These are phyloP conservation scores for Fusarium cyanostomum DNA, from an alignment of 2,329 filamentous ascomycete genomes.

Conservation along the genomic window DNA sequence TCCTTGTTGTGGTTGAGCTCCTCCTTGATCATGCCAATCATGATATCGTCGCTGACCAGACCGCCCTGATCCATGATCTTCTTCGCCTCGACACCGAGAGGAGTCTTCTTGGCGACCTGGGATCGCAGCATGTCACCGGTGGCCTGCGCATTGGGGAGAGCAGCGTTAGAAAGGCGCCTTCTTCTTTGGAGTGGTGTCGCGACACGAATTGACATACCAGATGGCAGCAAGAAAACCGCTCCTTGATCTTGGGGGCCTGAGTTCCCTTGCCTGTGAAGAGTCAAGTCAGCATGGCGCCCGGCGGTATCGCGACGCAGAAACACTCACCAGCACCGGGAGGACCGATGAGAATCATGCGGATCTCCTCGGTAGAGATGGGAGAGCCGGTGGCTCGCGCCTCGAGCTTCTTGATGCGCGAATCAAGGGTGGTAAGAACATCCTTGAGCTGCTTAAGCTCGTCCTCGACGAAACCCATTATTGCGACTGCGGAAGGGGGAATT, in stretches of 20 bases:
- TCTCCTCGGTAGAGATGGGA: slow-evolving; percentile 65
- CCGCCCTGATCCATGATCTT: slow-evolving; percentile 99
- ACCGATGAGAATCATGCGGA: slow-evolving; percentile 98
- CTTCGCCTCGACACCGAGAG: slow-evolving; percentile 94
- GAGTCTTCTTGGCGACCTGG: slow-evolving; percentile 97
- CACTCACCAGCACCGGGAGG: slow-evolving; percentile 92
- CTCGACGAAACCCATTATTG: slow-evolving; percentile 86
- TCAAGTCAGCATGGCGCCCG: slow-evolving; percentile 27
- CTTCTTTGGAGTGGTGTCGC: background rate
- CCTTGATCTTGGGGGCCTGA: slow-evolving; percentile 97
- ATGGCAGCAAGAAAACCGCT: slow-evolving; percentile 97
- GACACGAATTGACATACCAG: slow-evolving; percentile 69
- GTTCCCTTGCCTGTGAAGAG: slow-evolving; percentile 87
- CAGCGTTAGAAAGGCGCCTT: slow-evolving; percentile 21
- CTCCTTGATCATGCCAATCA: slow-evolving; percentile 99
- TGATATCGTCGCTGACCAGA: slow-evolving; percentile 97
- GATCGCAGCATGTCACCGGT: slow-evolving; percentile 99
- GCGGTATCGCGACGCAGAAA: slow-evolving; percentile 12
- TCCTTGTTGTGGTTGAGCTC: slow-evolving; percentile 94
- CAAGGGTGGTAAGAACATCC: slow-evolving; percentile 83
- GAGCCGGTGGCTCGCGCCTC: slow-evolving; percentile 75
- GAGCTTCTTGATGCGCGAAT: slow-evolving; percentile 85
- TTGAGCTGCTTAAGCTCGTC: slow-evolving; percentile 88
- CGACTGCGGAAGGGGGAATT: slow-evolving; percentile 38
- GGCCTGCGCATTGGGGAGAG: slow-evolving; percentile 65